Evolutionary conservation across 768 basidiomycete species (phyloP), one percentile per base, ranked within the genome.

Genomic region (Candolleomyces eurysporus): DNA sequence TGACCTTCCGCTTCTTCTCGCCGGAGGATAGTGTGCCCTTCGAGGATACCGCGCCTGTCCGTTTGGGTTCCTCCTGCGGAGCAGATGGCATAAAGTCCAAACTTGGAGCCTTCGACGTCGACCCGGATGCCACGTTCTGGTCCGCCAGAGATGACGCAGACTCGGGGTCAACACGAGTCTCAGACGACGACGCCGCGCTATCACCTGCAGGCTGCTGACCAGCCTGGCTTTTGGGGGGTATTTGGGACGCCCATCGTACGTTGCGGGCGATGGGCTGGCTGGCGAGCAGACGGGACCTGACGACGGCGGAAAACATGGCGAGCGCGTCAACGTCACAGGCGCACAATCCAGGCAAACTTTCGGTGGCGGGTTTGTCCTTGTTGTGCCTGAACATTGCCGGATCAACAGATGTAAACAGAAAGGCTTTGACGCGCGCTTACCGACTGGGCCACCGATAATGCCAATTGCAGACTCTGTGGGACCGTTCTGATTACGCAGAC

Each of bases 1-100:
- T 72, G 62, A 80, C 74, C 63, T 83, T 76, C 62, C 92, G 81
- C 68, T 82, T 82, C 65, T 83, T 80, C 74, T 97, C 96, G 63
- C 88, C 89, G 55, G 87, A 87, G 17, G 90, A 90, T 57, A 94
- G 80, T 14, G 87, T 85, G 55, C 89, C 88, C 66, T 88, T 91
- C 16, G 90, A 88, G 3, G 91, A 92, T 70, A 77, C 81, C 55
- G 92, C 92, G 14, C 92, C 91, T 0, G 91, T 93, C 56, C 86
- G 78, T 61, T 83, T 57, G n/a, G 46, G 79, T 39, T 71, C 70
- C 58, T 74, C 71, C 48, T 74, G 72, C 51, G 78, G 72, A 16
- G 79, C 75, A 0, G 36, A 36, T 36, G 88, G 87, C 17, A 85
- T 80, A 65, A 91, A 88, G 72, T 91, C 89, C 19, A 91, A 78